These are phyloP conservation scores for Neurospora sp. DNA, from an alignment of 495 filamentous ascomycete species.

Conservation along the genomic window DNA sequence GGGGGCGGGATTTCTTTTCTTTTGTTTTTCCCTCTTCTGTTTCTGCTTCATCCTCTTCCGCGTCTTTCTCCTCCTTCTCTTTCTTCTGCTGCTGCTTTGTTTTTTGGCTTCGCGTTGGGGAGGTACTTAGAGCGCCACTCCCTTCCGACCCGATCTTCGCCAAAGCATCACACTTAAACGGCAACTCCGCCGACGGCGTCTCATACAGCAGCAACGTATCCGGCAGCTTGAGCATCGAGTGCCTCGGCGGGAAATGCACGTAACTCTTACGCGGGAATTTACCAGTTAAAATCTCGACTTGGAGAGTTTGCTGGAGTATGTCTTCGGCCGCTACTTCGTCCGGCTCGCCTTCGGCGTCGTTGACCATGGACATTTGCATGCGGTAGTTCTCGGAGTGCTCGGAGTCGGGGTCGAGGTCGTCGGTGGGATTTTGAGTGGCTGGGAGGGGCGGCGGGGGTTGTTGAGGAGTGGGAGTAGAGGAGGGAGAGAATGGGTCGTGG, in stretches of 20 bases:
- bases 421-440: not conserved
- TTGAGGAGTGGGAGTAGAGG: not conserved
- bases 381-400: not conserved
- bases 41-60: not conserved
- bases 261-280: constrained; percentile 12
- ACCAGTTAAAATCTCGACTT: not conserved
- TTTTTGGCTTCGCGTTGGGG: not conserved
- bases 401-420: not conserved
- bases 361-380: not conserved
- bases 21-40: not conserved
- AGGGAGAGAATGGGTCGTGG: not conserved
- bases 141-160: not conserved
- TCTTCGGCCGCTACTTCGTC: not conserved
- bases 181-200: constrained; percentile 1
- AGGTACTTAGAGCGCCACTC: not conserved
- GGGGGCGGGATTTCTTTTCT: not conserved
- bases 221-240: constrained; percentile 28
- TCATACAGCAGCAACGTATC: constrained; percentile 27
- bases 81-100: not conserved
- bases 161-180: not conserved
- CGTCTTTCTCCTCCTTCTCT: not conserved
- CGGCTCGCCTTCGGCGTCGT: not conserved
- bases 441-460: not conserved
- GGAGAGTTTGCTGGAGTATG: not conserved
- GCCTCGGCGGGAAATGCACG: constrained; percentile 27